A percentile compares a stretch with the other conserved stretches of the same genome.
phyloP scores from a whole-genome alignment of 805 yeast species.

The Lipomyces mesembrius region DNA sequence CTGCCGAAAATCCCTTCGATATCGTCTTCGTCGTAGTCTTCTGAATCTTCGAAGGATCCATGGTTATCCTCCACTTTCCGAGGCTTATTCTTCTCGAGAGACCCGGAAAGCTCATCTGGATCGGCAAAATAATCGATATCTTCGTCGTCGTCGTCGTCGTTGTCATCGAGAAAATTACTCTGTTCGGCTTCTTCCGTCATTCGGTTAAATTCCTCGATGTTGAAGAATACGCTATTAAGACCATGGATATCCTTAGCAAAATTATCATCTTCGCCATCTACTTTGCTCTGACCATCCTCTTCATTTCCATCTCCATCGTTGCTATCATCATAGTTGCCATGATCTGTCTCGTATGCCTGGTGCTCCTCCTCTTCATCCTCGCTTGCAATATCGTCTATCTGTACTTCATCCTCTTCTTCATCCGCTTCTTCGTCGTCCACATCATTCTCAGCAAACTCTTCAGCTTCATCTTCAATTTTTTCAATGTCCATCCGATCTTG shows the following conservation, averaged over 20 bases:
- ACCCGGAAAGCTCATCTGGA: constrained; percentile 33
- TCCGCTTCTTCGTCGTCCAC: neutral
- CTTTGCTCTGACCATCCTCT: constrained; percentile 41
- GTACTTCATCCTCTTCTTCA: neutral
- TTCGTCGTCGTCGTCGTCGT: constrained; percentile 56
- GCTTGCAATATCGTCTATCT: constrained; percentile 41
- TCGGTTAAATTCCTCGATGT: constrained; percentile 80
- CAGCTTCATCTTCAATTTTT: constrained; percentile 34
- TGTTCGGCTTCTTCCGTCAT: constrained; percentile 58
- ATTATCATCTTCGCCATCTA: constrained; percentile 41
- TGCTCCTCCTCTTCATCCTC: constrained; percentile 39
- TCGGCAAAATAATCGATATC: constrained; percentile 54
- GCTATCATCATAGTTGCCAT: constrained; percentile 35
- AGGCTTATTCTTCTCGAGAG: constrained; percentile 4
- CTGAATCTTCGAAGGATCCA: constrained; percentile 18
- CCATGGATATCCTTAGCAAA: constrained; percentile 60
- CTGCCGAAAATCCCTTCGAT: constrained; percentile 48
- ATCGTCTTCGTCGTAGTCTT: constrained; percentile 44
- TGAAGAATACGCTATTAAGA: constrained; percentile 81
- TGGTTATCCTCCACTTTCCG: constrained; percentile 6
- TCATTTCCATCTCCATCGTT: constrained; percentile 24
- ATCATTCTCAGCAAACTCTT: constrained; percentile 13
- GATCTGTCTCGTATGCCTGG: constrained; percentile 39
- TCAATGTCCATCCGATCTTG: constrained; percentile 39
- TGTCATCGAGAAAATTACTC: constrained; percentile 40